Conservation (phyloP, 164 flowering plant genomes). For the Brasenia schreberi region DNA sequence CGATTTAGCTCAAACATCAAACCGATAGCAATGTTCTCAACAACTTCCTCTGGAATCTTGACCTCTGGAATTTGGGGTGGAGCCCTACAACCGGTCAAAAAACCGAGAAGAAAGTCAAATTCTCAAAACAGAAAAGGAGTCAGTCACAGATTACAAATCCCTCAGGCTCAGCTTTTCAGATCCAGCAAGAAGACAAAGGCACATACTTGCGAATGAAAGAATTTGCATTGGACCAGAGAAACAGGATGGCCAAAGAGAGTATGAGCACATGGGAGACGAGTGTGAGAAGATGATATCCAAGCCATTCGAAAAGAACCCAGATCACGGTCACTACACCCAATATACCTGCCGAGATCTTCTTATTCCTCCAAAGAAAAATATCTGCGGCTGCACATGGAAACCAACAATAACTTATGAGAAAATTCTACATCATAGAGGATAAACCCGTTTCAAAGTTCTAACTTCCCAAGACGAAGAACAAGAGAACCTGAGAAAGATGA, state of each 20-base stretch:
- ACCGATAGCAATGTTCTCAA: slow-evolving; percentile 25
- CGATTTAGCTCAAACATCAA: slow-evolving; percentile 34
- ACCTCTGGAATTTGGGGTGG: slow-evolving; percentile 64
- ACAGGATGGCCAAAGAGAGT: slow-evolving; percentile 46
- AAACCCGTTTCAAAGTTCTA: not conserved
- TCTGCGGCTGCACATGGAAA: slow-evolving; percentile 56
- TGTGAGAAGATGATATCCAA: slow-evolving; percentile 73
- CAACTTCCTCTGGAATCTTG: slow-evolving; percentile 34
- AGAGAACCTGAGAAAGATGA: not conserved
- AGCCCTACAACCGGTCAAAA: slow-evolving; percentile 21
- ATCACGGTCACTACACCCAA: slow-evolving; percentile 65
- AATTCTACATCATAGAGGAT: not conserved
- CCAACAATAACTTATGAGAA: not conserved
- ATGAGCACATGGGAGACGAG: slow-evolving; percentile 58
- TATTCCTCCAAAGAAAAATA: slow-evolving; percentile 89
- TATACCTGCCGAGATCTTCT: slow-evolving; percentile 65
- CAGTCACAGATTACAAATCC: too few relatives aligned
- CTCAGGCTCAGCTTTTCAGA: too few relatives aligned
- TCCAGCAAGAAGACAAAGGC: not conserved
- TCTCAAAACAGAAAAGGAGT: not conserved
- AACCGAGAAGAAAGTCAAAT: slow-evolving; percentile 1
- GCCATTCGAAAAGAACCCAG: slow-evolving; percentile 82
- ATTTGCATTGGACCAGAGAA: slow-evolving; percentile 71
- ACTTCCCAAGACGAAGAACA: not conserved
- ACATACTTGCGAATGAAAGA: slow-evolving; percentile 69